Evolutionary conservation across 2,329 filamentous ascomycete species (phyloP), one percentile per base, ranked within the genome.

Genomic region (Stemphylium lycopersici): DNA sequence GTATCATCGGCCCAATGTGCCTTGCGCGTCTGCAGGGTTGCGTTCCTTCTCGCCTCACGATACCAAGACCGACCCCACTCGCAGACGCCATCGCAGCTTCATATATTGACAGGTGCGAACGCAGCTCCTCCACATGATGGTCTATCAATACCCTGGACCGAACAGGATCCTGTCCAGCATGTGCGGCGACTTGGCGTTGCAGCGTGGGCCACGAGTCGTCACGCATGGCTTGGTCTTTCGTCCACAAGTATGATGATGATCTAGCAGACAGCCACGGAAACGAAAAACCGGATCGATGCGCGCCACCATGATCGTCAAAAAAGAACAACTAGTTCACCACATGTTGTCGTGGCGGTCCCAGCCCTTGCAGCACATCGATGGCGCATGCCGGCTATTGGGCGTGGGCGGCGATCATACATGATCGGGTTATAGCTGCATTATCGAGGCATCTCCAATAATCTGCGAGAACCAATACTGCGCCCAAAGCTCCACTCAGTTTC

Each of bases 321-420:
- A 51, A 40, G 48, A 42, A 18, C 33, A 39, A 42, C 50, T 32
- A 33, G 48, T 42, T 52, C 37, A 47, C 58, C 55, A 50, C 54
- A 48, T 60, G 47, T 47, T 48, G 44, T 58, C 49, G 55, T 20
- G 15, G 33, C 29, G 40, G 41, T 26, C 41, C 43, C 18, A 18
- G 40, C 39, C 58, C 39, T 47, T 56, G 59, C 56, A 55, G 54
- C 47, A 46, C 42, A 50, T 56, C 57, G 16, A 39, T 52, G 42
- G 54, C 41, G 41, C 50, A 50, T 52, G 50, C 37, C 52, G 52
- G 47, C 44, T 29, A 43, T 51, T 48, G 54, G 42, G 55, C 26
- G 31, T 48, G 46, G 56, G 53, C 54, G 59, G 44, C 59, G 59
- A 63, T 61, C 61, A 53, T 52, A 56, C 46, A 52, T 32, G 54